These are phyloP conservation scores for Pilasporangium apinafurcum DNA, from an alignment of 352 stramenopile species.

Conservation along the genomic window DNA sequence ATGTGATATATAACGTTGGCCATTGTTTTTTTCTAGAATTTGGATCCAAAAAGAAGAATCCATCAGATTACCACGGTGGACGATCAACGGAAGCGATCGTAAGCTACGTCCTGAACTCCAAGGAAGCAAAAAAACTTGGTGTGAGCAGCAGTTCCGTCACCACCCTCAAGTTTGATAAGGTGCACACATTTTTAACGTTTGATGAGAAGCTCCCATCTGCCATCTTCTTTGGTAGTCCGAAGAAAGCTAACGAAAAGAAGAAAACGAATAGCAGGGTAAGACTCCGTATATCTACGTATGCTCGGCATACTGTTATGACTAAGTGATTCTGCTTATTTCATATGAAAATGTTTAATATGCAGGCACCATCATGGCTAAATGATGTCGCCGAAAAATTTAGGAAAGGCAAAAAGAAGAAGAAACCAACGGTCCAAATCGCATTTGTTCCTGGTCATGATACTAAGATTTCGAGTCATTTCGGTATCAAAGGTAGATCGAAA, in stretches of 20 bases:
- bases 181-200: conserved; percentile 53
- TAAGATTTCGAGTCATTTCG: conserved; percentile 67
- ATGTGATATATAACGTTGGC: too few relatives aligned
- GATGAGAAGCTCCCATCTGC: conserved; percentile 41
- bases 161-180: conserved; percentile 38
- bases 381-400: conserved; percentile 52
- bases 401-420: conserved; percentile 55
- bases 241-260: conserved; percentile 36
- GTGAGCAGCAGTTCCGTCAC: conserved; percentile 38
- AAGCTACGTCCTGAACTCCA: conserved; percentile 64
- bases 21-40: conserved; percentile 24
- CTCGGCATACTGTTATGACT: not conserved
- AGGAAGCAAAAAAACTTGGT: conserved; percentile 60
- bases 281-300: not conserved
- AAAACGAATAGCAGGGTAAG: conserved; percentile 25
- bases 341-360: not conserved
- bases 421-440: conserved; percentile 33
- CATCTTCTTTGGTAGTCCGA: conserved; percentile 60
- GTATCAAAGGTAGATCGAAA: conserved; percentile 20
- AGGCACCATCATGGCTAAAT: conserved; percentile 49
- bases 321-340: not conserved
- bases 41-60: conserved; percentile 75
- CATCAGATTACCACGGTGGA: conserved; percentile 60
- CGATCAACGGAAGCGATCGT: conserved; percentile 60
- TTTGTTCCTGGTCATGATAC: conserved; percentile 58